Conservation (phyloP, 345 rosid species). For the Bruguiera sexangula region DNA sequence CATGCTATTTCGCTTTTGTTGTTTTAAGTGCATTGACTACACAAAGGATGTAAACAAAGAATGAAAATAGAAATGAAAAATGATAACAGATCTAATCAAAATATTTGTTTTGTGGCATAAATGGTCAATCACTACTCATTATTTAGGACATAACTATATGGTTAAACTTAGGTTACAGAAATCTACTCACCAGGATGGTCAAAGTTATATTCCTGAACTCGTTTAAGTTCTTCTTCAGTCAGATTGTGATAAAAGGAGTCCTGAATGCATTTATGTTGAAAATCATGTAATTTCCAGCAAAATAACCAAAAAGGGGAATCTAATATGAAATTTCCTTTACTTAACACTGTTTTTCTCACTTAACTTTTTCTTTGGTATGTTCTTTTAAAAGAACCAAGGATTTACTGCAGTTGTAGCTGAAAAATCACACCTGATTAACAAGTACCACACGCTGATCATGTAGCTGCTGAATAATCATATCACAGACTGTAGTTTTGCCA, state of each 20-base stretch:
- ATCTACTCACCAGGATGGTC: conserved; percentile 96
- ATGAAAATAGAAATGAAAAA: not conserved
- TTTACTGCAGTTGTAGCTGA: not conserved
- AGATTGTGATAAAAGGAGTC: conserved; percentile 97
- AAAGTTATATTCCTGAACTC: conserved; percentile 95
- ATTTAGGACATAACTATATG: too few relatives aligned
- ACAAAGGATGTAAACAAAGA: too few relatives aligned
- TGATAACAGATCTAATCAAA: too few relatives aligned
- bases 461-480: conserved; percentile 98
- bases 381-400: not conserved
- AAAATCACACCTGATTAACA: conserved; percentile 69
- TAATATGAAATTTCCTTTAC: not conserved
- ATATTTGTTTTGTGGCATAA: too few relatives aligned
- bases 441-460: conserved; percentile 99
- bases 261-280: conserved; percentile 45
- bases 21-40: not conserved
- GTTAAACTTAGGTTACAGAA: conserved; percentile 7
- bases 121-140: too few relatives aligned
- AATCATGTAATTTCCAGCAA: not conserved
- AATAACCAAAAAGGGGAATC: not conserved
- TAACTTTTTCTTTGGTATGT: too few relatives aligned
- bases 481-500: conserved; percentile 97
- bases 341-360: too few relatives aligned
- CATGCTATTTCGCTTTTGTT: not conserved
- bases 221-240: conserved; percentile 76